Conservation (phyloP, 371 early-diverging fungal species). For the Rhizopus stolonifer region DNA sequence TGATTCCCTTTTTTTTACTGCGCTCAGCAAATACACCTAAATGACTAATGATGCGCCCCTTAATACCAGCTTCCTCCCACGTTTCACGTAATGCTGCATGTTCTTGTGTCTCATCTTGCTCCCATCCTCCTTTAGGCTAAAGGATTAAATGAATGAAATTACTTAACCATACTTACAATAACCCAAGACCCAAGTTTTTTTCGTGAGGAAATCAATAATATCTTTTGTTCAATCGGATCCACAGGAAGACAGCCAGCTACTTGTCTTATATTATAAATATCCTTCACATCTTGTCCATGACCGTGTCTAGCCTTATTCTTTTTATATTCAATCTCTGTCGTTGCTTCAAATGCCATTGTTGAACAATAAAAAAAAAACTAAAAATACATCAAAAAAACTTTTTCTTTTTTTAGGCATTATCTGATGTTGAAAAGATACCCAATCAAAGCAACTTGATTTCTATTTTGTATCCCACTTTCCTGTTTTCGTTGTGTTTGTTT, state of each 20-base stretch:
- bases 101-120: slow-evolving; percentile 63
- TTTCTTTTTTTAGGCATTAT: too few relatives aligned
- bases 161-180: slow-evolving; percentile 34
- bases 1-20: slow-evolving; percentile 44
- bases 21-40: slow-evolving; percentile 57
- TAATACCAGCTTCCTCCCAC: slow-evolving; percentile 68
- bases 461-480: too few relatives aligned
- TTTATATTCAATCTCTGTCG: slow-evolving; percentile 29
- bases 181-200: slow-evolving; percentile 58
- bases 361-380: too few relatives aligned
- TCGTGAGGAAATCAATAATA: slow-evolving; percentile 55
- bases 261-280: slow-evolving; percentile 41
- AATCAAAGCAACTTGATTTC: too few relatives aligned
- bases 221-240: slow-evolving; percentile 47
- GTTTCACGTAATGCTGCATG: slow-evolving; percentile 67
- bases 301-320: slow-evolving; percentile 45
- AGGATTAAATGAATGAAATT: background rate
- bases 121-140: slow-evolving; percentile 72
- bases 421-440: too few relatives aligned
- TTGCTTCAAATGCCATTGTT: too few relatives aligned
- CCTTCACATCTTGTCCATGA: slow-evolving; percentile 35
- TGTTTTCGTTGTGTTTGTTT: too few relatives aligned
- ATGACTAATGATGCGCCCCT: slow-evolving; percentile 51
- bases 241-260: slow-evolving; percentile 66
- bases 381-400: too few relatives aligned